Percentiles rank a stretch among this genome's conserved stretches.
Evolutionary conservation across 2,329 filamentous ascomycete genomes (phyloP).

Genomic region (Mollisiaceae sp.): DNA sequence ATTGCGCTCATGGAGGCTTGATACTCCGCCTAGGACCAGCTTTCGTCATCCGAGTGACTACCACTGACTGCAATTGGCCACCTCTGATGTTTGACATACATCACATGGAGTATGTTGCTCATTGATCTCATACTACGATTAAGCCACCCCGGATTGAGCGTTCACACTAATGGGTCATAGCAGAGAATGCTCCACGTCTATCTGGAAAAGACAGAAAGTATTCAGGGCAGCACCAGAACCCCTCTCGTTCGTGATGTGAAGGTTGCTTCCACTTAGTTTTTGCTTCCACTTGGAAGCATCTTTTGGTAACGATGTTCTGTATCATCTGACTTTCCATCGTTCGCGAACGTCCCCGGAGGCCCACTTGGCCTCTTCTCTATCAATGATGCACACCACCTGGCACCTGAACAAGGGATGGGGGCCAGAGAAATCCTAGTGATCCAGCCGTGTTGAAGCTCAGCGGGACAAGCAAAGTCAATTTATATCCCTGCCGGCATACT

Average conservation of each 20-base stretch:
- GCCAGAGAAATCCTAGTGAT: not conserved
- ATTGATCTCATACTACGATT: not conserved
- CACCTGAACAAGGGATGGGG: not conserved
- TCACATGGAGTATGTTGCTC: not conserved
- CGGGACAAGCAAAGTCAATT: slow-evolving; percentile 9
- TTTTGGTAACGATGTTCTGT: slow-evolving; percentile 6
- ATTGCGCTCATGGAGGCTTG: not conserved
- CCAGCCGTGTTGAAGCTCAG: slow-evolving; percentile 1
- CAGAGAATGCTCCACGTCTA: not conserved
- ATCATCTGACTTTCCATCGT: not conserved
- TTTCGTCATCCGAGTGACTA: not conserved
- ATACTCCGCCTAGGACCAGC: not conserved
- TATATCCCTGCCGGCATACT: slow-evolving; percentile 9
- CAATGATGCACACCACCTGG: not conserved
- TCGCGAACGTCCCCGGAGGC: not conserved
- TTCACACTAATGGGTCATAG: not conserved
- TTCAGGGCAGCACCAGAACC: not conserved
- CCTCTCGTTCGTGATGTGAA: slow-evolving; percentile 4
- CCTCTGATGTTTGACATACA: not conserved
- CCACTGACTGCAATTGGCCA: not conserved
- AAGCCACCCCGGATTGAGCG: not conserved
- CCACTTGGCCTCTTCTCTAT: not conserved
- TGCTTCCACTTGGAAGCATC: not conserved
- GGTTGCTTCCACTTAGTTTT: not conserved
- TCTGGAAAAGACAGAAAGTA: not conserved